These are phyloP conservation scores for Ogataea ramenticola DNA, from an alignment of 805 yeast species.

Conservation along the genomic window DNA sequence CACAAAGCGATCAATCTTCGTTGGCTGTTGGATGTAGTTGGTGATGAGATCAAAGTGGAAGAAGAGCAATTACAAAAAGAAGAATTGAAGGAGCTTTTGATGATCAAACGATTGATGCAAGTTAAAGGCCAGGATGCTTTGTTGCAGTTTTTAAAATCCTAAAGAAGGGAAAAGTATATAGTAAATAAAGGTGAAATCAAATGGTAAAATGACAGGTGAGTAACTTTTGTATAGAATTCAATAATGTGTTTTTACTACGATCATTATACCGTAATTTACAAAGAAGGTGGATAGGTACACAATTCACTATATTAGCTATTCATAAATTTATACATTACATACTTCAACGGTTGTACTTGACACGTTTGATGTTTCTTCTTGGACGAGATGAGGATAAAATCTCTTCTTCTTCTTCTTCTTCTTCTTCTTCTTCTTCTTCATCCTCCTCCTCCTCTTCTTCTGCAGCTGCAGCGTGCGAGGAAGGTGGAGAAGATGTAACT, in stretches of 20 bases:
- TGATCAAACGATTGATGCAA: conserved; percentile 55
- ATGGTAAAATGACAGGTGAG: no score
- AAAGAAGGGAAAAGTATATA: no score
- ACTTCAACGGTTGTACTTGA: neutral
- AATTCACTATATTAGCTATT: no score
- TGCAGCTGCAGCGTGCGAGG: neutral
- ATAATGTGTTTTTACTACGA: neutral
- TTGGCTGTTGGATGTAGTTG: conserved; percentile 36
- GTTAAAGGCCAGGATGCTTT: conserved; percentile 65
- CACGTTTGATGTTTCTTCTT: conserved; percentile 5
- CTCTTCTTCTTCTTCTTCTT: neutral
- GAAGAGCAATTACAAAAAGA: conserved; percentile 14
- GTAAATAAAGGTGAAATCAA: no score
- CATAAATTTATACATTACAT: no score
- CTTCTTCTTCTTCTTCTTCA: neutral
- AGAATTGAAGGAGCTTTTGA: conserved; percentile 44
- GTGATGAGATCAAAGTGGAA: conserved; percentile 15
- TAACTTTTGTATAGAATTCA: neutral
- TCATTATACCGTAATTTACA: no score
- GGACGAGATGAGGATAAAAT: conserved; percentile 4
- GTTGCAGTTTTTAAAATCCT: conserved; percentile 42
- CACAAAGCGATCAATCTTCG: conserved; percentile 35
- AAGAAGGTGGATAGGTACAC: no score
- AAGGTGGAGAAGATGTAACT: neutral
- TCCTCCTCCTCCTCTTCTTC: no score